These are phyloP conservation scores for Pilobolus umbonatus DNA, from an alignment of 192 early-diverging fungal genomes.

Conservation along the genomic window DNA sequence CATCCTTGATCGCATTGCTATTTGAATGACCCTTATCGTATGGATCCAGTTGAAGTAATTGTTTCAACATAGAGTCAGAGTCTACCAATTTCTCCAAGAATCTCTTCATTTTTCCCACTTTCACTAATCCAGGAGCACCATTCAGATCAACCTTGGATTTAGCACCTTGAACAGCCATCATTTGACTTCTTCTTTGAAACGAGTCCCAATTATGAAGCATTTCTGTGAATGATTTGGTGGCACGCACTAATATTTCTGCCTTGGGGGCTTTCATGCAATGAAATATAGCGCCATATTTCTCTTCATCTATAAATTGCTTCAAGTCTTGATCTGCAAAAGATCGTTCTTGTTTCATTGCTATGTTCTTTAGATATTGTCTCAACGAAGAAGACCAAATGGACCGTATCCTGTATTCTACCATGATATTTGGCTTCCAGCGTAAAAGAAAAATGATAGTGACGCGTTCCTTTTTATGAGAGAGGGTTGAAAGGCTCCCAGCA, in stretches of 20 bases:
- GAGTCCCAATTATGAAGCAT: conserved; percentile 32
- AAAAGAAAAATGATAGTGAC: conserved; percentile 62
- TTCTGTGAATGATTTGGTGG: conserved; percentile 42
- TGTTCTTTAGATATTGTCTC: not conserved
- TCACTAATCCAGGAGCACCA: conserved; percentile 41
- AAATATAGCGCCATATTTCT: conserved; percentile 29
- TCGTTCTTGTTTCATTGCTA: not conserved
- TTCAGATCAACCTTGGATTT: conserved; percentile 12
- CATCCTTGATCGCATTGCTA: not conserved
- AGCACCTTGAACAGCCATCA: conserved; percentile 32
- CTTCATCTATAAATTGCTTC: not conserved
- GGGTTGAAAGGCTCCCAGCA: not conserved
- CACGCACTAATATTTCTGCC: conserved; percentile 46
- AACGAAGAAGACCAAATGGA: conserved; percentile 29
- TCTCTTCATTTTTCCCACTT: conserved; percentile 43
- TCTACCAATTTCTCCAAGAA: conserved; percentile 42
- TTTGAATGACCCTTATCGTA: not conserved
- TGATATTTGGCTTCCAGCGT: conserved; percentile 72
- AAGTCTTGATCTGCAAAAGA: not conserved
- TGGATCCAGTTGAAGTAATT: conserved; percentile 12
- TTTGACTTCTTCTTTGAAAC: conserved; percentile 38
- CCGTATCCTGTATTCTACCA: conserved; percentile 67
- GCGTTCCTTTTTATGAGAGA: conserved; percentile 37
- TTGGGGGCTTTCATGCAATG: conserved; percentile 39
- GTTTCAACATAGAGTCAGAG: conserved; percentile 43